Evolutionary conservation across 2,329 filamentous ascomycete species (phyloP).

Genomic region (Penicillium sp.): DNA sequence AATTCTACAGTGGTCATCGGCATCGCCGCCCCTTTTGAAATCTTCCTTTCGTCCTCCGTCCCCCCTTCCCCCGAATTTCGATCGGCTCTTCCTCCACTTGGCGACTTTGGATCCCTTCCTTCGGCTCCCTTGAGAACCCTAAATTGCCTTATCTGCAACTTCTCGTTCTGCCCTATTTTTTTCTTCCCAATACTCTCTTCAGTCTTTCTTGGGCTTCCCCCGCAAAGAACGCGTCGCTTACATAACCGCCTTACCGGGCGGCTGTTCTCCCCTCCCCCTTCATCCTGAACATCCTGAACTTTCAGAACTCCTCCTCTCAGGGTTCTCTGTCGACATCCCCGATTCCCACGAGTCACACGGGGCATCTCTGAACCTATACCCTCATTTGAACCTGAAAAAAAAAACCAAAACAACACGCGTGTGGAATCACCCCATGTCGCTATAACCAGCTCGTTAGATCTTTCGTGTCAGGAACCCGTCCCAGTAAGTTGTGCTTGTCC

Average conservation of each 20-base stretch:
- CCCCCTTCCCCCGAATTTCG: neutral
- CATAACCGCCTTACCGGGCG: constrained; percentile 24
- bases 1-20: constrained; percentile 6
- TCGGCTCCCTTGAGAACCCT: neutral
- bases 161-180: neutral
- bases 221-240: constrained; percentile 25
- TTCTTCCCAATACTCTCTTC: neutral
- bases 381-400: neutral
- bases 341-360: constrained; percentile 19
- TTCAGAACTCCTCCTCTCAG: constrained; percentile 17
- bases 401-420: neutral
- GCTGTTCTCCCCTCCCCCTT: constrained; percentile 11
- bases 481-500: constrained; percentile 28
- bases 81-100: constrained; percentile 2
- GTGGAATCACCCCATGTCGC: constrained; percentile 34
- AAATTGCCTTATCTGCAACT: constrained; percentile 3
- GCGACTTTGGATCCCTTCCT: neutral
- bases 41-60: neutral
- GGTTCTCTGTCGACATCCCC: constrained; percentile 15
- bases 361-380: constrained; percentile 5
- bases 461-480: constrained; percentile 35
- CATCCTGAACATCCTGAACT: constrained; percentile 2
- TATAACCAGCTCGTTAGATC: constrained; percentile 31
- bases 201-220: constrained; percentile 2
- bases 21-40: constrained; percentile 29